Base-by-base conservation (phyloP, 768 basidiomycete species). In the Chalciporus pseudorubinellus region DNA sequence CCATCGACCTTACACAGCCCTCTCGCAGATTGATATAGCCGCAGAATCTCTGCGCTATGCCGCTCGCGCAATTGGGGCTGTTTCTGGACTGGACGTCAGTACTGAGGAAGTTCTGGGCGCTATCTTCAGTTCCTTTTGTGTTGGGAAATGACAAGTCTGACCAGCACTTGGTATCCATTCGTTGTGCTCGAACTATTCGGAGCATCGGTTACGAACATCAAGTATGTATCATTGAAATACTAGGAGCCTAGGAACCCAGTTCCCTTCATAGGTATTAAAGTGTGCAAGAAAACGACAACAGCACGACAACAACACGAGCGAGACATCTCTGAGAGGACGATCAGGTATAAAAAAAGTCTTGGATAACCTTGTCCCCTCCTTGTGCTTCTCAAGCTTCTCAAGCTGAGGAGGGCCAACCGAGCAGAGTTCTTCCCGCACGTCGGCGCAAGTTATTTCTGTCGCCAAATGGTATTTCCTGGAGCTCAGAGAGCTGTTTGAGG, bases 11-110 rank as follows among this genome's bases (percentile, higher is more conserved):
- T 34, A 26, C n/a, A 26, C 62, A 85, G 85, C 79, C 9, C 60
- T 79, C 1, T 75, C 79, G n/a, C 89, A 93, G 54, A 71, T 94
- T 4, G 91, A 94, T 6, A 64, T 89, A 11, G 91, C 82, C 5
- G 92, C 92, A 0, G 93, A 95, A 66, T 91, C 93, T 63, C 75
- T 95, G 21, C 82, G 93, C 21, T 92, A 93, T 63, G 93, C 92
- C 2, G 84, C 87, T 0, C 79, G 81, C 52, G 85, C 90, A 4
- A 79, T 95, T n/a, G 92, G 90, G 1, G 82, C 83, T 51, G 83
- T 95, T n/a, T 84, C 87, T 2, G 92, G 93, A 4, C 63, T 78
- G 8, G 56, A 58, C 33, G 85, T 95, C 49, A 85, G 85, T 41
- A 82, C 85, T 12, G 93, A 95, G 60, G 91, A 95, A 52, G 75